Percentiles rank a stretch among this genome's conserved stretches.
Conservation (phyloP, 2,329 filamentous ascomycete genomes). For the Tolypocladium pustulatum region DNA sequence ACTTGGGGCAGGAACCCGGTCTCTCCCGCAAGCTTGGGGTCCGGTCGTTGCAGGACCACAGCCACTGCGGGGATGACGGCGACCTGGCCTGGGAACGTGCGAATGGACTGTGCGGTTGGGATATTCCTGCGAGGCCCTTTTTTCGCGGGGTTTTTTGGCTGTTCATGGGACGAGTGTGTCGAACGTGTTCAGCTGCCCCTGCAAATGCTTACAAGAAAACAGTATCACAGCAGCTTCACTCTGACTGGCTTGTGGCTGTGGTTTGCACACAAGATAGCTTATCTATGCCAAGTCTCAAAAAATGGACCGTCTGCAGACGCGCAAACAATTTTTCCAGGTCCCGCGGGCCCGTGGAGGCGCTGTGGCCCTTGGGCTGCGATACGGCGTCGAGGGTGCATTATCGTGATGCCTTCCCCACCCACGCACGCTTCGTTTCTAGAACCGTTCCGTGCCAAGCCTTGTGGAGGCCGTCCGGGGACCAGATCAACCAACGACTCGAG, state of each 20-base stretch:
- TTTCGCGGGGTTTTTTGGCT: no score
- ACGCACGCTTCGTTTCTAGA: background rate
- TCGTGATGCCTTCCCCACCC: background rate
- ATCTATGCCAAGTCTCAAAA: background rate
- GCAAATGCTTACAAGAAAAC: no score
- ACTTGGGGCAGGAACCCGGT: background rate
- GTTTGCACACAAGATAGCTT: background rate
- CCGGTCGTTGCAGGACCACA: background rate
- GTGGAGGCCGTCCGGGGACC: background rate
- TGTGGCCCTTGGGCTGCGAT: background rate
- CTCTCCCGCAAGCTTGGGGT: background rate
- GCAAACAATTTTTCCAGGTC: background rate
- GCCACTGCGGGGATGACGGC: background rate
- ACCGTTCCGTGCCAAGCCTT: background rate
- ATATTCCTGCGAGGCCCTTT: no score
- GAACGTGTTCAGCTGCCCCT: no score
- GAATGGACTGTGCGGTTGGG: no score
- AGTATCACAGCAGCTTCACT: background rate
- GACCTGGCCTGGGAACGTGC: no score
- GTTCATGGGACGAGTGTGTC: no score
- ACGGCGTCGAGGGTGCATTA: background rate
- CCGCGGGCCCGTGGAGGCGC: no score
- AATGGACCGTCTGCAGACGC: background rate
- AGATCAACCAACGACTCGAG: background rate
- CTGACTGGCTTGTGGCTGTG: background rate